phyloP scores from a whole-genome alignment of 805 yeast species.

The Gaillardinia entomophila region DNA sequence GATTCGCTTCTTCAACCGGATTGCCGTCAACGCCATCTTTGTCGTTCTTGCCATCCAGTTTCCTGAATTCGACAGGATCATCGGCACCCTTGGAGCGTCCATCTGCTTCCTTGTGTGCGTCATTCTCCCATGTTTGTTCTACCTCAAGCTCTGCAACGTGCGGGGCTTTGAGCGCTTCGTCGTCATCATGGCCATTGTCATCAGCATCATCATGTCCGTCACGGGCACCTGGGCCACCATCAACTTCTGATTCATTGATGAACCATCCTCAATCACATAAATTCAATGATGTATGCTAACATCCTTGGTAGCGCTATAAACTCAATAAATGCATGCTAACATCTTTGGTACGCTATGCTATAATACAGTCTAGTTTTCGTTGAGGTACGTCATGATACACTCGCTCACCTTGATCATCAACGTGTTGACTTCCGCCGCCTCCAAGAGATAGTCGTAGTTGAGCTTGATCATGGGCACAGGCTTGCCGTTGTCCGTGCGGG shows the following conservation, averaged over 20 bases:
- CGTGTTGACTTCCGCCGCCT: not conserved
- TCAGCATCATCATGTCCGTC: conserved; percentile 10
- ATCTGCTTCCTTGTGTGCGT: conserved; percentile 76
- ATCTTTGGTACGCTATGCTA: not conserved
- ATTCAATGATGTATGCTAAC: too few relatives aligned
- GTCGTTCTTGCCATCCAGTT: conserved; percentile 57
- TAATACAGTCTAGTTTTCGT: not conserved
- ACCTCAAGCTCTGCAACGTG: conserved; percentile 27
- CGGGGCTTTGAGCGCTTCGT: conserved; percentile 8
- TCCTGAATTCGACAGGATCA: conserved; percentile 76
- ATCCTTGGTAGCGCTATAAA: too few relatives aligned
- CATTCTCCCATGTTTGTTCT: conserved; percentile 71
- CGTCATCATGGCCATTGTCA: conserved; percentile 5
- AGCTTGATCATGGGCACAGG: not conserved
- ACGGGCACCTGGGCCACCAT: conserved; percentile 13
- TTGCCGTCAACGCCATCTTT: conserved; percentile 50
- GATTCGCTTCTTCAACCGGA: conserved; percentile 16
- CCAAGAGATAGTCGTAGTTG: not conserved
- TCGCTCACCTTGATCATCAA: not conserved
- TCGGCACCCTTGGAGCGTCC: conserved; percentile 77
- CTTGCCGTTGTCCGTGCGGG: not conserved
- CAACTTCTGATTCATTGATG: too few relatives aligned
- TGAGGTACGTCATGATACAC: not conserved
- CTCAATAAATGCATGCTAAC: not conserved
- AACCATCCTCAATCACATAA: too few relatives aligned